Base-by-base conservation (phyloP, 1,139 yeast genomes). In the Kluyveromyces sp. region DNA sequence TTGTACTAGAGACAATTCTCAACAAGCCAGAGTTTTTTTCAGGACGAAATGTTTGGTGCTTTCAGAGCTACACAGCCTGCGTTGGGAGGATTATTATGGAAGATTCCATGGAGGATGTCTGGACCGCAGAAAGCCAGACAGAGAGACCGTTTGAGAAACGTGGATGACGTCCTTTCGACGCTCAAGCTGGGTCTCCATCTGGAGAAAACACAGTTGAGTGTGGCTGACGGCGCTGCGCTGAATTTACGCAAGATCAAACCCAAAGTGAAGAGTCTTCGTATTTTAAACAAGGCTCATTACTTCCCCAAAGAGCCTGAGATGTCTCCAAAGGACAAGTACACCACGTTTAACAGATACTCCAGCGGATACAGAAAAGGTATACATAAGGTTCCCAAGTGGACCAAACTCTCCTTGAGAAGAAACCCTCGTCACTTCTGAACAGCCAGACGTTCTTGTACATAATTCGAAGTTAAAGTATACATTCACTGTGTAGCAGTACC, bases 321-420 rank as follows among this genome's bases (percentile, higher is more conserved):
- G 96, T 58, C 66, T 1, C 71, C 95, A 3, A 72, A 68, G 53
- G 95, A 92, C 67, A 92, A 92, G 65, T 92, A 92, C 67, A 81
- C 95, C 43, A 82, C 89, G 1, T 92, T 86, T 67, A 80, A 78
- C 67, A 83, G 77, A 65, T 79, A 80, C 56, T 75, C 80, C 11
- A 77, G 74, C 58, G 81, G 81, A 26, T 92, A 89, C 67, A 78
- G 98, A 69, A 92, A 88, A 68, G 80, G 94, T 52, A 79, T 85
- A 22, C 97, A 92, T 62, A 77, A 72, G 63, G 83, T 82, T 29
- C 95, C 95, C 17, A 84, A 86, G 58, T 87, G 95, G 94, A 89
- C 97, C 45, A 86, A 83, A 67, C 64, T 78, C 50, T 79, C 95
- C 13, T 75, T 83, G 63, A 79, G 96, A 69, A 78, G 75, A 46